These are phyloP conservation scores for Apiospora rasikravindrae DNA, from an alignment of 2,329 filamentous ascomycete genomes.

Conservation along the genomic window DNA sequence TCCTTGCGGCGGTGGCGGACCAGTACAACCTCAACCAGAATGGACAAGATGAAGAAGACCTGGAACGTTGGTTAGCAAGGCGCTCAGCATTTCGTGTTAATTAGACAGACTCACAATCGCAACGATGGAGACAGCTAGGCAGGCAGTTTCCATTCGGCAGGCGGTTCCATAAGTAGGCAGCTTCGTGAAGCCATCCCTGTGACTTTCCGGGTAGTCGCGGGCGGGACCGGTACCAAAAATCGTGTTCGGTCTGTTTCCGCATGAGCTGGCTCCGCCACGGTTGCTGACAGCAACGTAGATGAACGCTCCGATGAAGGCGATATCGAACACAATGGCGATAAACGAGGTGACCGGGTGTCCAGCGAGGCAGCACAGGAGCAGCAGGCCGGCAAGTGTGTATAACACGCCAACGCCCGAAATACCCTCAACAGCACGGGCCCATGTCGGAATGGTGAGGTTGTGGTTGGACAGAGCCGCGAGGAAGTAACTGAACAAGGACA, in stretches of 20 bases:
- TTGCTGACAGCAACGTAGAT: slow-evolving; percentile 82
- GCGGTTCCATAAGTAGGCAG: slow-evolving; percentile 57
- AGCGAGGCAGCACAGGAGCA: slow-evolving; percentile 80
- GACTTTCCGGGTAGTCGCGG: slow-evolving; percentile 51
- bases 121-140: slow-evolving; percentile 78
- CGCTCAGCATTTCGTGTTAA: slow-evolving; percentile 20
- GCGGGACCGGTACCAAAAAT: slow-evolving; percentile 71
- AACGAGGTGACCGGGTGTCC: slow-evolving; percentile 75
- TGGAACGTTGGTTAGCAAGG: neutral
- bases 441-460: slow-evolving; percentile 64
- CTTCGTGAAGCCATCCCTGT: slow-evolving; percentile 53
- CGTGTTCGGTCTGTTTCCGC: slow-evolving; percentile 64
- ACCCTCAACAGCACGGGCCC: slow-evolving; percentile 76
- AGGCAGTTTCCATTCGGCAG: slow-evolving; percentile 78
- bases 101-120: slow-evolving; percentile 61
- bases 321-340: slow-evolving; percentile 75
- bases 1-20: slow-evolving; percentile 70
- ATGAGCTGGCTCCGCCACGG: slow-evolving; percentile 69
- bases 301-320: slow-evolving; percentile 77
- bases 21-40: slow-evolving; percentile 70
- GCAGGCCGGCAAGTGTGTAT: slow-evolving; percentile 74
- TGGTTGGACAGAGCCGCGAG: slow-evolving; percentile 74
- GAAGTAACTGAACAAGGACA: slow-evolving; percentile 86
- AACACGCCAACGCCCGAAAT: slow-evolving; percentile 76
- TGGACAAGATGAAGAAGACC: slow-evolving; percentile 76